These are phyloP conservation scores for Aspergillus coremiiformis DNA, from an alignment of 495 filamentous ascomycete genomes.

Conservation along the genomic window DNA sequence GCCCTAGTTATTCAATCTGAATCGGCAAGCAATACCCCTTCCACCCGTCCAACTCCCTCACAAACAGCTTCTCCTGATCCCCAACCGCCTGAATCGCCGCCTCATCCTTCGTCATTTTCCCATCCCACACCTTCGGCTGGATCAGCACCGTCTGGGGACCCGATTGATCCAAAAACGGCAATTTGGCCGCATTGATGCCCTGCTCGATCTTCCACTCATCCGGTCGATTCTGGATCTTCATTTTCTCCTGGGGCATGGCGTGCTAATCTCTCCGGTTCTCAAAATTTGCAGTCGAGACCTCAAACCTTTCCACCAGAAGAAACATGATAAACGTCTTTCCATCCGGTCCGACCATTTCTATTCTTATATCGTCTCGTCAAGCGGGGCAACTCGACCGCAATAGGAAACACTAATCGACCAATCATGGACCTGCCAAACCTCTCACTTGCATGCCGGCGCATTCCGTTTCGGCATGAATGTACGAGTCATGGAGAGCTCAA, in stretches of 20 bases:
- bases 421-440: too few species aligned
- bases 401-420: background rate
- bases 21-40: slow-evolving; percentile 19
- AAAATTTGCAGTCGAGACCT: too few species aligned
- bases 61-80: slow-evolving; percentile 28
- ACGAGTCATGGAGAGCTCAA: too few species aligned
- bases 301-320: too few species aligned
- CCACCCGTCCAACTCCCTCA: slow-evolving; percentile 29
- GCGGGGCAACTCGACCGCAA: background rate
- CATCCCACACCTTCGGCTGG: background rate
- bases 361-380: too few species aligned
- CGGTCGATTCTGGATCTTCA: slow-evolving; percentile 13
- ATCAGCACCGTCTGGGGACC: slow-evolving; percentile 19
- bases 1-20: too few species aligned
- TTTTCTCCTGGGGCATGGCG: too few species aligned
- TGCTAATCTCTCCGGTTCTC: too few species aligned
- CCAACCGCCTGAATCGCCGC: slow-evolving; percentile 27
- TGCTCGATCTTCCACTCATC: slow-evolving; percentile 52
- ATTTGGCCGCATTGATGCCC: slow-evolving; percentile 24
- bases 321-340: too few species aligned
- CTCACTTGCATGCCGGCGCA: too few species aligned
- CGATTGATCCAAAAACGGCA: slow-evolving; percentile 28
- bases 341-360: too few species aligned
- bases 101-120: slow-evolving; percentile 27
- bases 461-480: too few species aligned